These are phyloP conservation scores for Tulasnella sp. DNA, from an alignment of 768 basidiomycete genomes.

Conservation along the genomic window DNA sequence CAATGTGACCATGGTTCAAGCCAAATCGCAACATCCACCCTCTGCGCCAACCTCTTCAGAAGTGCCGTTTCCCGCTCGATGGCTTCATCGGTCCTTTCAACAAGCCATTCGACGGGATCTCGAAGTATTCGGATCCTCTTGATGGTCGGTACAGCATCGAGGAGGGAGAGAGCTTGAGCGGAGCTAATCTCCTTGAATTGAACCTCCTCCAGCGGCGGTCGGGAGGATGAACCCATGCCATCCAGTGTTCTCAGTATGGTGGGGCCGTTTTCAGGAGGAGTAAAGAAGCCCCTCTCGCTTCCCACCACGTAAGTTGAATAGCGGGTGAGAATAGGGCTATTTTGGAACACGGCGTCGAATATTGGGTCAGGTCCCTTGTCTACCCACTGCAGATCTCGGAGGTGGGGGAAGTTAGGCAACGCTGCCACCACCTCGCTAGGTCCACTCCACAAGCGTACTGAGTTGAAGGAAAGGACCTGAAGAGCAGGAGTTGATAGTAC, in stretches of 20 bases:
- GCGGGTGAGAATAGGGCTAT: background rate
- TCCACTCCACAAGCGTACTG: no score
- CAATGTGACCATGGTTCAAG: background rate
- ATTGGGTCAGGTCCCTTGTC: background rate
- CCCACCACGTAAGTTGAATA: background rate
- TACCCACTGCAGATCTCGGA: background rate
- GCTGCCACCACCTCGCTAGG: background rate
- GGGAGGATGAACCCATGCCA: background rate
- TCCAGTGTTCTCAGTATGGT: background rate
- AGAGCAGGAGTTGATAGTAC: background rate
- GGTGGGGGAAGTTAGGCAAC: background rate
- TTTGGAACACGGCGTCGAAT: background rate
- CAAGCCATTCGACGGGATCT: background rate
- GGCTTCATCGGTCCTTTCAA: background rate
- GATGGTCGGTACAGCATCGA: background rate
- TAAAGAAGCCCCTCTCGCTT: background rate
- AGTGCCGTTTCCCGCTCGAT: background rate
- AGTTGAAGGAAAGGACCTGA: background rate
- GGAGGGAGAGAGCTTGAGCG: background rate
- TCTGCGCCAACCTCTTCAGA: background rate
- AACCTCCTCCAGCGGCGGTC: background rate
- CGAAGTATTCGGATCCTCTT: background rate
- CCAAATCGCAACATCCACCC: background rate
- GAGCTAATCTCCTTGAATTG: background rate
- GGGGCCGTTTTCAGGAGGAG: background rate